Conservation (phyloP, 169 alveolate species). For the Babesia bigemina region DNA sequence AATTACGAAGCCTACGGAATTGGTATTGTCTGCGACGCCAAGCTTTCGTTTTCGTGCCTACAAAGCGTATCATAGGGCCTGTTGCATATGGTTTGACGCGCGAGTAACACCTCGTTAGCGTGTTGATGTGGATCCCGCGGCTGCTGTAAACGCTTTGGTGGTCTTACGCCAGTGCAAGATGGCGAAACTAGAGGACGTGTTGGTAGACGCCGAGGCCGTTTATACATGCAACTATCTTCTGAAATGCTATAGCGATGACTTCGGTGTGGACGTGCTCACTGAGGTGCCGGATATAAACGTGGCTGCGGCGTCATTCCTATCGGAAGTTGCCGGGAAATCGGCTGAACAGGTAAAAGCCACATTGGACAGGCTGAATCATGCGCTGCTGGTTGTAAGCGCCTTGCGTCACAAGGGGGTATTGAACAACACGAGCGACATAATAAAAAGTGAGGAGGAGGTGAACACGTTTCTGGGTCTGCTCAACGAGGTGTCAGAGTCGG, state of each 20-base stretch:
- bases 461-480: constrained; percentile 20
- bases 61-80: too few species aligned
- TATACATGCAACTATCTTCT: constrained; percentile 33
- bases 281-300: constrained; percentile 9
- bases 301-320: constrained; percentile 43
- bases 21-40: too few species aligned
- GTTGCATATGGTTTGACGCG: too few species aligned
- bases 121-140: too few species aligned
- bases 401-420: constrained; percentile 47
- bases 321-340: constrained; percentile 21
- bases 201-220: constrained; percentile 42
- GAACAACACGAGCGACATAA: constrained; percentile 59
- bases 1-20: too few species aligned
- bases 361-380: constrained; percentile 50
- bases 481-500: constrained; percentile 17
- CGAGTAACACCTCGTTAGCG: too few species aligned
- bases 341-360: constrained; percentile 36
- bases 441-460: constrained; percentile 53
- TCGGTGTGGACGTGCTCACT: constrained; percentile 8
- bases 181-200: constrained; percentile 40
- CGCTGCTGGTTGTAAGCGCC: constrained; percentile 30
- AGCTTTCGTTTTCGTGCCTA: too few species aligned
- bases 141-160: too few species aligned
- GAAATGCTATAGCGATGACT: constrained; percentile 20
- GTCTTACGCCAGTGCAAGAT: not conserved